Evolutionary conservation across 148 eudicot species (phyloP).

Genomic region (Hydrangea macrophylla): DNA sequence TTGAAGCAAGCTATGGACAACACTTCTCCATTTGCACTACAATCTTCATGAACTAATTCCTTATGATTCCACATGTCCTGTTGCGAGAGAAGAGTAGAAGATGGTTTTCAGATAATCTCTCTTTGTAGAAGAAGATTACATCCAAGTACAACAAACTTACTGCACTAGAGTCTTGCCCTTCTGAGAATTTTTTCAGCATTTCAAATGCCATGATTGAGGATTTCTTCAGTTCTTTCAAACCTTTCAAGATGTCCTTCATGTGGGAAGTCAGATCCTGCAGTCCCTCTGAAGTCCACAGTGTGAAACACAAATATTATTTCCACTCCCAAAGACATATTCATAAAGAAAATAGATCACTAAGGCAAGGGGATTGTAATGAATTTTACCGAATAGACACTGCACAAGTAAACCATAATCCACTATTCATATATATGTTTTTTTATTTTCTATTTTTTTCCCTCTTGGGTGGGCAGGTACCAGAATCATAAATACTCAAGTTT

Average conservation of each 20-base stretch:
- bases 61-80: slow-evolving; percentile 52
- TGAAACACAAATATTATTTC: background rate
- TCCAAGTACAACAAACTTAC: slow-evolving; percentile 25
- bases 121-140: background rate
- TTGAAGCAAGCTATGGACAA: slow-evolving; percentile 34
- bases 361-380: background rate
- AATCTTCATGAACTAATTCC: slow-evolving; percentile 44
- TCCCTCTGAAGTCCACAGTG: slow-evolving; percentile 35
- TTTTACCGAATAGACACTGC: background rate
- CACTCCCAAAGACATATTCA: background rate
- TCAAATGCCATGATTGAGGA: slow-evolving; percentile 40
- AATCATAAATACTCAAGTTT: too few species aligned
- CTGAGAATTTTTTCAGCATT: slow-evolving; percentile 40
- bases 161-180: slow-evolving; percentile 38
- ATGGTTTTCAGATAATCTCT: background rate
- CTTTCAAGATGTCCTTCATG: slow-evolving; percentile 45
- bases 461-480: too few species aligned
- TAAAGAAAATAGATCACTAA: background rate
- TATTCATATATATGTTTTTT: too few species aligned
- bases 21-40: slow-evolving; percentile 44
- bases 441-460: too few species aligned
- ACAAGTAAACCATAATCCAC: background rate
- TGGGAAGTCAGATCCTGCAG: slow-evolving; percentile 29
- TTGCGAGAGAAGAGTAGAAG: background rate
- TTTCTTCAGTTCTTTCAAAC: slow-evolving; percentile 46